Base-by-base conservation (phyloP, 495 filamentous ascomycete species). In the Elaphomyces granulatus region DNA sequence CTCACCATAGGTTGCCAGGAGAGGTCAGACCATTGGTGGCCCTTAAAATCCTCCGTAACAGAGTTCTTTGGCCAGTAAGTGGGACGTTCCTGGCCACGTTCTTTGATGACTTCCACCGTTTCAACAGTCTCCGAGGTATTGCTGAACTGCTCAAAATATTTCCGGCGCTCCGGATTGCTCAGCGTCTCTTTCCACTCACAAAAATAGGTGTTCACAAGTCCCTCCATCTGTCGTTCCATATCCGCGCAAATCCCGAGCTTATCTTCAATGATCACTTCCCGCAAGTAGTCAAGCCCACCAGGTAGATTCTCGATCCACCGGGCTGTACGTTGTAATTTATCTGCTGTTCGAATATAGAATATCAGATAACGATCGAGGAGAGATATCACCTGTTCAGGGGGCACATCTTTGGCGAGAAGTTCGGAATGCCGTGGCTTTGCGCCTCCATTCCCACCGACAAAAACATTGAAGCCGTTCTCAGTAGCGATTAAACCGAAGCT, bases 261-360 rank as follows among this genome's bases (percentile, higher is more conserved):
- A 64, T 96, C 88, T 18, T 92, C 75, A 12, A 96, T 66, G 20
- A 96, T 72, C 1, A 96, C 87, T 44, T 83, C 75, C 28, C 74
- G 70, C 2, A 96, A 74, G 53, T 94, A 94, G 19, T 70, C 68
- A 58, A 96, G 81, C 6, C 88, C 88, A 20, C 85, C 87, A 0
- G 88, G 88, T 0, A 94, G 67, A 41, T 72, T 73, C 49, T 96
- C 88, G 31, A 96, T 67, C 88, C 88, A 96, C 20, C 88, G 72
- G 2, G 88, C 88, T 18, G 88, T 96, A 32, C 88, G 77, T 56
- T 94, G 87, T 1, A 96, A 77, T 53, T 87, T 92, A 65, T 96
- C 88, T 32, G 87, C 88, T 0, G 88, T 94, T 44, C 86, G 83
- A 54, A 96, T 94, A 63, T 96, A 94, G 69, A 96, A 93, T 65